These are phyloP conservation scores for Lentinula edodes DNA, from an alignment of 768 basidiomycete species.

Conservation along the genomic window DNA sequence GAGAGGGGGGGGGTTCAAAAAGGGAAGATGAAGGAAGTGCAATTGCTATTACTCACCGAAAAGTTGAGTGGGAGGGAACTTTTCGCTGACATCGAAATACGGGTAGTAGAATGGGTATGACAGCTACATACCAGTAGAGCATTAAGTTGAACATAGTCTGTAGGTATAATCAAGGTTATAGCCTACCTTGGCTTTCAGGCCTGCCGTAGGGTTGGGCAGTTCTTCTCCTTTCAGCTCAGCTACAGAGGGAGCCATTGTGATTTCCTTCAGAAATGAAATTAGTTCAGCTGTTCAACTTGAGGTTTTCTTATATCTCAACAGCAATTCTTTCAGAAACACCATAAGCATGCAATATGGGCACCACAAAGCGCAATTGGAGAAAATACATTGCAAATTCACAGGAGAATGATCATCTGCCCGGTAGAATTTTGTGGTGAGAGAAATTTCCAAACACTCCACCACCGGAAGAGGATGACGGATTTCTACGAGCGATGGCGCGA, in stretches of 20 bases:
- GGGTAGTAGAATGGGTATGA: conserved; percentile 48
- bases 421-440: neutral
- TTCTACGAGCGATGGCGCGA: neutral
- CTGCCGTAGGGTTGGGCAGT: neutral
- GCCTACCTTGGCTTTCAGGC: neutral
- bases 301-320: neutral
- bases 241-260: conserved; percentile 7
- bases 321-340: neutral
- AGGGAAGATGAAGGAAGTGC: neutral
- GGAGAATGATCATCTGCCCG: neutral
- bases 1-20: neutral
- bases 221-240: neutral
- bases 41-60: conserved; percentile 27
- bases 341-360: conserved; percentile 8
- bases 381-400: neutral
- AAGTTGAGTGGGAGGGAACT: conserved; percentile 42
- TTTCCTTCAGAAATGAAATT: neutral
- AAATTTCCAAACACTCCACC: neutral
- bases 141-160: neutral
- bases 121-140: neutral
- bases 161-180: no score
- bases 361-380: neutral
- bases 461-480: neutral
- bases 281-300: no score
- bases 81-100: conserved; percentile 40